Conservation (phyloP, 2,329 filamentous ascomycete genomes). For the Fusarium tjaetaba region DNA sequence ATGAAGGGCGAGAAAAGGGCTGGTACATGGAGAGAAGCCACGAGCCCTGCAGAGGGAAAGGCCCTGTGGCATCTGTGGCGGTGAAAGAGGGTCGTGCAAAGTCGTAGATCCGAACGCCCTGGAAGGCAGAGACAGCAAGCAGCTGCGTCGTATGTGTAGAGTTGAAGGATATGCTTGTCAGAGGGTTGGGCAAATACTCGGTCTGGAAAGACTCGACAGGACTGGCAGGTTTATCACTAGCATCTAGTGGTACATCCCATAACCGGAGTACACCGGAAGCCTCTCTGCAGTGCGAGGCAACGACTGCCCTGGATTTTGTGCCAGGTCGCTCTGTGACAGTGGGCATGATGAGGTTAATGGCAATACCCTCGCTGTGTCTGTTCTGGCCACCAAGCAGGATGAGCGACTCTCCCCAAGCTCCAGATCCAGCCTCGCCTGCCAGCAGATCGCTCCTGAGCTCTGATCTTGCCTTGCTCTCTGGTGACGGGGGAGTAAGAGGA, state of each 20-base stretch:
- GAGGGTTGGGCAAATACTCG: conserved; percentile 65
- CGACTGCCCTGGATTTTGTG: conserved; percentile 57
- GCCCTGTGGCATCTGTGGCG: conserved; percentile 61
- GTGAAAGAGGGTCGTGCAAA: conserved; percentile 63
- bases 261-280: conserved; percentile 67
- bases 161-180: conserved; percentile 69
- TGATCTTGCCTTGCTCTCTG: conserved; percentile 65
- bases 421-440: conserved; percentile 65
- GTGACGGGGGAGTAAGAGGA: conserved; percentile 69
- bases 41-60: conserved; percentile 67
- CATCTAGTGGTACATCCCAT: conserved; percentile 66
- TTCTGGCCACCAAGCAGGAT: conserved; percentile 63
- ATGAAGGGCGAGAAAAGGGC: conserved; percentile 61
- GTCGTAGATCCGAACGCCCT: conserved; percentile 71
- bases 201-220: conserved; percentile 66
- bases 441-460: conserved; percentile 63
- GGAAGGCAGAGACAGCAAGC: conserved; percentile 63
- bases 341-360: conserved; percentile 62
- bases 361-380: conserved; percentile 63
- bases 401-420: conserved; percentile 71
- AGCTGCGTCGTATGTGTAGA: conserved; percentile 67
- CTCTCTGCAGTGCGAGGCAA: conserved; percentile 69
- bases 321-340: conserved; percentile 52
- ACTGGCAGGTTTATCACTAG: conserved; percentile 44
- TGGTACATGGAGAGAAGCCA: conserved; percentile 72